phyloP scores from a whole-genome alignment of 768 basidiomycete species.

The Leccinum pellstonianum region DNA sequence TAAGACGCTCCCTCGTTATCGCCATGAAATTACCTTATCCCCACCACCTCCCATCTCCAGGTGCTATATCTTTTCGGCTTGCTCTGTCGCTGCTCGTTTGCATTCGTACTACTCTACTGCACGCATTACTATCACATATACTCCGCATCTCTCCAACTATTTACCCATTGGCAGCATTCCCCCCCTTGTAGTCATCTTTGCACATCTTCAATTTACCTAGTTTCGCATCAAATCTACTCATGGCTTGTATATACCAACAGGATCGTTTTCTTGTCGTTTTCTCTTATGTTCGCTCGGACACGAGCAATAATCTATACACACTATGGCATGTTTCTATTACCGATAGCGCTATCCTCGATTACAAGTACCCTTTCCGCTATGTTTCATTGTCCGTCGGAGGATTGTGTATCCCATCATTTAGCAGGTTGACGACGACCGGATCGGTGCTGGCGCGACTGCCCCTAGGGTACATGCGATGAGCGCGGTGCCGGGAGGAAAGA shows the following conservation, averaged over 20 bases:
- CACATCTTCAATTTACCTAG: slow-evolving; percentile 15
- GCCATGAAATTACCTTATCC: slow-evolving; percentile 17
- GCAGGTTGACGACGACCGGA: slow-evolving; percentile 47
- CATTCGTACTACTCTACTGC: slow-evolving; percentile 28
- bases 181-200: slow-evolving; percentile 25
- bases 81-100: slow-evolving; percentile 18
- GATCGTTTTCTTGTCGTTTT: neutral
- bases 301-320: slow-evolving; percentile 31
- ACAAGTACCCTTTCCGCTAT: slow-evolving; percentile 12
- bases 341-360: slow-evolving; percentile 8
- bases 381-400: slow-evolving; percentile 41
- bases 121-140: slow-evolving; percentile 20
- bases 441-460: slow-evolving; percentile 45
- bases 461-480: slow-evolving; percentile 33
- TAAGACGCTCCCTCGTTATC: slow-evolving; percentile 17
- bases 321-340: slow-evolving; percentile 27
- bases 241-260: slow-evolving; percentile 29
- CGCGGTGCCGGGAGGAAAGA: neutral
- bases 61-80: slow-evolving; percentile 15
- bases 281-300: slow-evolving; percentile 21
- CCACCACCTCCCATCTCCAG: slow-evolving; percentile 6
- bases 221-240: slow-evolving; percentile 25
- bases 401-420: slow-evolving; percentile 56
- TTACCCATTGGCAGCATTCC: slow-evolving; percentile 26
- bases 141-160: slow-evolving; percentile 17